Evolutionary conservation across 2,329 filamentous ascomycete species (phyloP).

Genomic region (Colletotrichum musicola): DNA sequence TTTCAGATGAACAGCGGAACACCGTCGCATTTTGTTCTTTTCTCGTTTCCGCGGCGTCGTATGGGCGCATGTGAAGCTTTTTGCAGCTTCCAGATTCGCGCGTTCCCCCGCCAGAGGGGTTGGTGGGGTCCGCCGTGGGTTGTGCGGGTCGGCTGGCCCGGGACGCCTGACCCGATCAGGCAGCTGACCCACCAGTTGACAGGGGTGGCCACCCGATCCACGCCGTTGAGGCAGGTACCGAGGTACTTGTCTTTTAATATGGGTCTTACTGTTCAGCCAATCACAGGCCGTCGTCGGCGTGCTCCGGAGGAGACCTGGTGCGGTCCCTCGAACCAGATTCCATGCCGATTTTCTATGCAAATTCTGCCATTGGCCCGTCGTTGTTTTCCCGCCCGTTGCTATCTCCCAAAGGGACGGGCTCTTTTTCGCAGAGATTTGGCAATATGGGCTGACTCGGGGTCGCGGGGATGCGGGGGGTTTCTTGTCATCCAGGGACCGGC

Average conservation of each 20-base stretch:
- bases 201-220: background rate
- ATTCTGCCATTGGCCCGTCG: conserved; percentile 14
- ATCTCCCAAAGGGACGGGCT: background rate
- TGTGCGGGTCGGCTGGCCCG: conserved; percentile 17
- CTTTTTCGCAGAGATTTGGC: background rate
- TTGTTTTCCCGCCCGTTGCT: background rate
- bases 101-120: conserved; percentile 8
- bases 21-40: conserved; percentile 6
- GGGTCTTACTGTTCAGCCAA: conserved; percentile 1
- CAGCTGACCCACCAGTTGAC: conserved; percentile 6
- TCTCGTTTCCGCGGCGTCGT: background rate
- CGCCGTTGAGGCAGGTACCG: conserved; percentile 27
- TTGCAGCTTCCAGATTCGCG: conserved; percentile 20
- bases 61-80: conserved; percentile 27
- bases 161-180: conserved; percentile 34
- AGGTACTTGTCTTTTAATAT: conserved; percentile 9
- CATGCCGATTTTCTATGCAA: conserved; percentile 6
- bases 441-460: conserved; percentile 30
- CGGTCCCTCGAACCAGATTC: conserved; percentile 21
- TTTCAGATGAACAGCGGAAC: conserved; percentile 1
- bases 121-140: background rate
- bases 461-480: conserved; percentile 18
- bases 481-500: background rate
- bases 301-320: conserved; percentile 21
- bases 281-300: conserved; percentile 8